Evolutionary conservation across 495 filamentous ascomycete species (phyloP).

Genomic region (Lophiotrema nucula): DNA sequence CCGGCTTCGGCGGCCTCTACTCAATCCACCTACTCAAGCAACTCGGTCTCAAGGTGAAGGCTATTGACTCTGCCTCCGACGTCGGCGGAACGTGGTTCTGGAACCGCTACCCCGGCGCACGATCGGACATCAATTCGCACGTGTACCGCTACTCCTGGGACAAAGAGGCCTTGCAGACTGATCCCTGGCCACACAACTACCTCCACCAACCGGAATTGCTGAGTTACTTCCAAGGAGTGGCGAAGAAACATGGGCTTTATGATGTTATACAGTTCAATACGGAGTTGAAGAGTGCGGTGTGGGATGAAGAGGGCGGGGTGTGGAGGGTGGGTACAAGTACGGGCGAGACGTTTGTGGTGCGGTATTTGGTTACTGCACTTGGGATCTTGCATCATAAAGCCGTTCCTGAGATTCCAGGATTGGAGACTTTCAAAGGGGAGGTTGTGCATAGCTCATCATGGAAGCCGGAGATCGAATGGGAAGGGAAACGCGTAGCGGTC

Average conservation of each 20-base stretch:
- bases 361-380: neutral
- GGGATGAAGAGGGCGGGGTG: constrained; percentile 16
- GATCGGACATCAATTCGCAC: neutral
- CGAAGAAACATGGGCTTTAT: constrained; percentile 27
- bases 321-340: neutral
- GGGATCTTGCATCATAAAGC: neutral
- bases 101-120: constrained; percentile 54
- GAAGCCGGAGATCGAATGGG: neutral
- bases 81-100: constrained; percentile 56
- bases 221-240: constrained; percentile 36
- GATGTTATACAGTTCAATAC: constrained; percentile 35
- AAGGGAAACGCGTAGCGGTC: constrained; percentile 9
- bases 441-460: constrained; percentile 1
- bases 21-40: constrained; percentile 45
- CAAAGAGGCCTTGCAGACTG: constrained; percentile 24
- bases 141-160: constrained; percentile 38
- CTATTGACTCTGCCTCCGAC: constrained; percentile 50
- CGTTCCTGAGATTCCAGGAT: neutral
- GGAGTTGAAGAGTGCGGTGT: constrained; percentile 24
- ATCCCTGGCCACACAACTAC: constrained; percentile 36
- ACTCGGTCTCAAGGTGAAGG: constrained; percentile 42
- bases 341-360: neutral
- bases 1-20: constrained; percentile 49
- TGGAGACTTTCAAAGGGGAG: neutral
- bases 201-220: constrained; percentile 34